These are phyloP conservation scores for Entelexis paramagnoliae DNA, from an alignment of 1,139 yeast genomes.

Conservation along the genomic window DNA sequence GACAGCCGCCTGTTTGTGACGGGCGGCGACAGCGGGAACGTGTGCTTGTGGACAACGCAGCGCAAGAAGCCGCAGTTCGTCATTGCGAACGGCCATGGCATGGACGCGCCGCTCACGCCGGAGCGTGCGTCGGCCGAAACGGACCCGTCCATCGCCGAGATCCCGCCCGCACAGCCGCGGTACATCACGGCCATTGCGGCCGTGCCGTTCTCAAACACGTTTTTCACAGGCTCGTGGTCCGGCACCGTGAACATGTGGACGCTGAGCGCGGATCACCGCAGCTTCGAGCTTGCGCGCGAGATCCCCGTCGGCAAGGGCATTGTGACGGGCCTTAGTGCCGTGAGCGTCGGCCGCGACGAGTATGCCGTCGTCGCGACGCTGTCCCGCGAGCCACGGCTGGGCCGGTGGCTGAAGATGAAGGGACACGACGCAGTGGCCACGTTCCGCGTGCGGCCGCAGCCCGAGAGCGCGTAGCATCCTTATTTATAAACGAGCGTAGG, in stretches of 20 bases:
- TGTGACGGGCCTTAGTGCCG: constrained; percentile 56
- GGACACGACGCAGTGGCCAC: constrained; percentile 23
- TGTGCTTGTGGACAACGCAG: constrained; percentile 77
- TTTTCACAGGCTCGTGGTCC: constrained; percentile 80
- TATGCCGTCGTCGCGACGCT: constrained; percentile 55
- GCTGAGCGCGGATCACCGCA: constrained; percentile 52
- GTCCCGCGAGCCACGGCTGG: constrained; percentile 77
- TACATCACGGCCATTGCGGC: constrained; percentile 78
- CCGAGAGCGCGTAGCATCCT: background rate
- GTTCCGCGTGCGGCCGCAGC: constrained; percentile 9
- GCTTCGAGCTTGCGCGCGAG: constrained; percentile 46
- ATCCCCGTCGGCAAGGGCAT: constrained; percentile 58
- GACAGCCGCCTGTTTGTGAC: constrained; percentile 90
- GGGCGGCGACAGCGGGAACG: constrained; percentile 81
- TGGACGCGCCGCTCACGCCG: constrained; percentile 43
- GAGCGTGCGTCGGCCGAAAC: constrained; percentile 61
- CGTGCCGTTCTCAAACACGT: constrained; percentile 80
- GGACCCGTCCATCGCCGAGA: constrained; percentile 30
- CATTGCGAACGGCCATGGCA: constrained; percentile 67
- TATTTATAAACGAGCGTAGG: constrained; percentile 3
- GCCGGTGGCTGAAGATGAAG: constrained; percentile 52
- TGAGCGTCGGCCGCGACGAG: constrained; percentile 45
- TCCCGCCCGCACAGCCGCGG: constrained; percentile 66
- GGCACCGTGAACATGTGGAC: constrained; percentile 73
- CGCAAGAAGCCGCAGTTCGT: constrained; percentile 78